Evolutionary conservation across 129 eudicot species (phyloP).

Genomic region (Flaveria trinervia): DNA sequence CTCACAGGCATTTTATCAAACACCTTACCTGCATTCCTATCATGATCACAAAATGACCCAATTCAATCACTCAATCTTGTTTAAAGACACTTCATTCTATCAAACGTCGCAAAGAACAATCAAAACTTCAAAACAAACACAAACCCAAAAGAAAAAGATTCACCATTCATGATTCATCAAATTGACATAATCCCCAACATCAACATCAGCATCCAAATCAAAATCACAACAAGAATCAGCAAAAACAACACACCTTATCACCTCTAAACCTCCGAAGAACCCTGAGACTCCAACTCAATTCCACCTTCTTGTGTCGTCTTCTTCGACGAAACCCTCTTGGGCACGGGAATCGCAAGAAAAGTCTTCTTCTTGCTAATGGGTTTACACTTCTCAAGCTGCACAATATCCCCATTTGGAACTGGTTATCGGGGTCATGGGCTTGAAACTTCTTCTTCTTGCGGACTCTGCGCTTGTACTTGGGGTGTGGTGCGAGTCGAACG

Average conservation of each 20-base stretch:
- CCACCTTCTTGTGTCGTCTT: conserved; percentile 48
- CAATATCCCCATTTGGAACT: conserved; percentile 70
- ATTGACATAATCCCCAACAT: neutral
- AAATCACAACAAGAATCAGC: neutral
- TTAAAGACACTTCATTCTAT: neutral
- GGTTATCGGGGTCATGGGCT: conserved; percentile 88
- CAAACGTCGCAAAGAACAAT: neutral
- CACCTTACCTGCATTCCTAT: neutral
- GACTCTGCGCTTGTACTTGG: conserved; percentile 87
- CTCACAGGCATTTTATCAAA: neutral
- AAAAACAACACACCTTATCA: neutral
- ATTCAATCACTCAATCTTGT: no score
- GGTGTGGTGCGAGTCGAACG: conserved; percentile 80
- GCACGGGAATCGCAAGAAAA: conserved; percentile 68
- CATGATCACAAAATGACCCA: no score
- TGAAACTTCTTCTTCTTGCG: conserved; percentile 90
- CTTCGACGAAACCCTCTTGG: conserved; percentile 33
- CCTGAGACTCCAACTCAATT: conserved; percentile 54
- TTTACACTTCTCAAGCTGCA: conserved; percentile 72
- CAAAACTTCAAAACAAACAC: neutral
- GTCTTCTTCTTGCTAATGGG: conserved; percentile 89
- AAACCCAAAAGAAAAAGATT: no score
- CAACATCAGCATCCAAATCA: no score
- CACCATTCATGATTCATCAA: no score
- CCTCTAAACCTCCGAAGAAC: conserved; percentile 34